Conservation (phyloP, 805 yeast species). For the Debaryomyces hansenii region DNA sequence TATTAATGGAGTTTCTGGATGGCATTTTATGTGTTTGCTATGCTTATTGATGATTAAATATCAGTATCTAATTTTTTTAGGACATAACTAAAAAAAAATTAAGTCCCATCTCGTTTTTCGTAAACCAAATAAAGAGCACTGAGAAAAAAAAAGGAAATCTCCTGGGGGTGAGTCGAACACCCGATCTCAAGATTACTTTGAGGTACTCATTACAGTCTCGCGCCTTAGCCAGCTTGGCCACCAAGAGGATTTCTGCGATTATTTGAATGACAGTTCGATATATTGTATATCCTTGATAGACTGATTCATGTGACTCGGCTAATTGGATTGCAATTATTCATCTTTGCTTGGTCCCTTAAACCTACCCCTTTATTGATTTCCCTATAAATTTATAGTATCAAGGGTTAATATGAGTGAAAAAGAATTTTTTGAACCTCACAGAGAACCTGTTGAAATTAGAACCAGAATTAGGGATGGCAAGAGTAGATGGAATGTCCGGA, state of each 20-base stretch:
- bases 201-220: slow-evolving; percentile 44
- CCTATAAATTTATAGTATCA: too few species aligned
- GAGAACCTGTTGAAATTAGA: too few species aligned
- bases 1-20: slow-evolving; percentile 77
- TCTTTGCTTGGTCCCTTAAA: too few species aligned
- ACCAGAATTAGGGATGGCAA: too few species aligned
- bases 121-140: slow-evolving; percentile 1
- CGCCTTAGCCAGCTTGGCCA: slow-evolving; percentile 54
- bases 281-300: neutral
- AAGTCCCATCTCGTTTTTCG: slow-evolving; percentile 4
- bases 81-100: neutral
- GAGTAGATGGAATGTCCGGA: neutral
- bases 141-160: slow-evolving; percentile 23
- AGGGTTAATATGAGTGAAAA: slow-evolving; percentile 2
- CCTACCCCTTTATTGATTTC: too few species aligned
- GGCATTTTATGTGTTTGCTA: slow-evolving; percentile 52
- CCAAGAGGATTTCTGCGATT: slow-evolving; percentile 30
- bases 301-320: too few species aligned
- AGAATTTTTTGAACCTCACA: neutral
- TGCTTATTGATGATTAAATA: neutral
- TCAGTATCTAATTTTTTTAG: neutral
- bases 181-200: slow-evolving; percentile 47
- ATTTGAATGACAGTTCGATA: neutral
- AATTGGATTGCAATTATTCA: too few species aligned
- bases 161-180: slow-evolving; percentile 53